Conservation (phyloP, 2,329 filamentous ascomycete species). For the Penicillium sp. region DNA sequence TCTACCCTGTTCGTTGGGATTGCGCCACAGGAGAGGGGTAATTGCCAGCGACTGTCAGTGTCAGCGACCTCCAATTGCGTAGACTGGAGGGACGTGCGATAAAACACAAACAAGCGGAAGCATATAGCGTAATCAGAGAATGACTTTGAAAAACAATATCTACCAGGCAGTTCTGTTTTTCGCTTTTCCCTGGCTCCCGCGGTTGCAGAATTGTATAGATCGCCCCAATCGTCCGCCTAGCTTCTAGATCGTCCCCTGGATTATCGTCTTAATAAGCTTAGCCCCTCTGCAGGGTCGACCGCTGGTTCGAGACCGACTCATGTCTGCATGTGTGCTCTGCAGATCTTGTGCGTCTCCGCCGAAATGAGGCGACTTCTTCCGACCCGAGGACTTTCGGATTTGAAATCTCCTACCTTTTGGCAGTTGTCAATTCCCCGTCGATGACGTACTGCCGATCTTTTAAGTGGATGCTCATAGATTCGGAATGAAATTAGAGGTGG, state of each 20-base stretch:
- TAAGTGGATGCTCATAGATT: too few species aligned
- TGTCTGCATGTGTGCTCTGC: neutral
- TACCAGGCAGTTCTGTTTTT: neutral
- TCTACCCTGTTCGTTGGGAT: neutral
- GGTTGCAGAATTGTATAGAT: conserved; percentile 3
- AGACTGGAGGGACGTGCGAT: neutral
- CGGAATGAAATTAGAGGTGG: too few species aligned
- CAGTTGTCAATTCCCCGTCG: neutral
- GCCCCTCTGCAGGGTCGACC: neutral
- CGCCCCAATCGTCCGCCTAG: neutral
- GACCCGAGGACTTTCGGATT: neutral
- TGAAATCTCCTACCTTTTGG: neutral
- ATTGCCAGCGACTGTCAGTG: neutral
- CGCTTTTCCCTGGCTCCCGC: neutral
- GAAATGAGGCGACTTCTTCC: neutral
- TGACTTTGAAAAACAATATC: too few species aligned
- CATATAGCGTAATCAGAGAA: too few species aligned
- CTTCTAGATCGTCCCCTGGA: neutral
- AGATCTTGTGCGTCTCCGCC: neutral
- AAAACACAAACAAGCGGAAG: too few species aligned
- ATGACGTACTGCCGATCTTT: neutral
- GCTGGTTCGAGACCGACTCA: neutral
- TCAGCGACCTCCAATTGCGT: neutral
- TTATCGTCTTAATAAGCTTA: neutral
- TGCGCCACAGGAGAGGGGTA: conserved; percentile 4